These are phyloP conservation scores for Diaporthe sp. DNA, from an alignment of 2,329 filamentous ascomycete genomes.

Conservation along the genomic window DNA sequence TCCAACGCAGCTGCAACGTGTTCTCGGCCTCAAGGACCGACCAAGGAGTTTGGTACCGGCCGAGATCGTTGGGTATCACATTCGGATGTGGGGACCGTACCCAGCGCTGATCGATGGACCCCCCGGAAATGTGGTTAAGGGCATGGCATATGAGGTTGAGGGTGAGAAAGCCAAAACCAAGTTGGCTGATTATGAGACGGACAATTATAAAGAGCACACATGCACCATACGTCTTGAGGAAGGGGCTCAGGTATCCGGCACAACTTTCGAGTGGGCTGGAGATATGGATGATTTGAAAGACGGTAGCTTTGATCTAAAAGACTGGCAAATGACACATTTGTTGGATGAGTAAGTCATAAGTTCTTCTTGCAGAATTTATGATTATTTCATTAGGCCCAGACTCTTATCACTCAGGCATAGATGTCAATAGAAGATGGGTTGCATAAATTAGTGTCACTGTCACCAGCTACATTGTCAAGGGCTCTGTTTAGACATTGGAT, in stretches of 20 bases:
- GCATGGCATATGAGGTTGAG: constrained; percentile 11
- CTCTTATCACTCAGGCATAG: not conserved
- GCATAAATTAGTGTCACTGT: too few relatives aligned
- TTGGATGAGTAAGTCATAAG: not conserved
- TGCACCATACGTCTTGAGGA: not conserved
- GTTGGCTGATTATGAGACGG: not conserved
- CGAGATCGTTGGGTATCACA: not conserved
- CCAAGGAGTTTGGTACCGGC: not conserved
- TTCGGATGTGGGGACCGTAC: constrained; percentile 3
- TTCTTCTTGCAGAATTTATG: not conserved
- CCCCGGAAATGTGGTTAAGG: not conserved
- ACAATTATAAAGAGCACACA: not conserved
- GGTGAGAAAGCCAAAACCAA: not conserved
- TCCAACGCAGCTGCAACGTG: not conserved
- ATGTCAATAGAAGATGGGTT: not conserved
- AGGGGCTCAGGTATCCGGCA: not conserved
- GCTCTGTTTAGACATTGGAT: too few relatives aligned
- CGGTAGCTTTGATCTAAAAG: not conserved
- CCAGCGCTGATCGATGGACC: not conserved
- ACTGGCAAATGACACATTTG: not conserved
- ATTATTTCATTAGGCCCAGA: not conserved
- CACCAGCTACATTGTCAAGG: too few relatives aligned
- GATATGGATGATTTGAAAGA: constrained; percentile 3
- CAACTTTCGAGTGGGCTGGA: not conserved
- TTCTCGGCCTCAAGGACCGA: not conserved